A percentile compares a stretch with the other conserved stretches of the same genome.
These are phyloP conservation scores for Salix dunnii DNA, from an alignment of 345 rosid genomes.

Conservation along the genomic window DNA sequence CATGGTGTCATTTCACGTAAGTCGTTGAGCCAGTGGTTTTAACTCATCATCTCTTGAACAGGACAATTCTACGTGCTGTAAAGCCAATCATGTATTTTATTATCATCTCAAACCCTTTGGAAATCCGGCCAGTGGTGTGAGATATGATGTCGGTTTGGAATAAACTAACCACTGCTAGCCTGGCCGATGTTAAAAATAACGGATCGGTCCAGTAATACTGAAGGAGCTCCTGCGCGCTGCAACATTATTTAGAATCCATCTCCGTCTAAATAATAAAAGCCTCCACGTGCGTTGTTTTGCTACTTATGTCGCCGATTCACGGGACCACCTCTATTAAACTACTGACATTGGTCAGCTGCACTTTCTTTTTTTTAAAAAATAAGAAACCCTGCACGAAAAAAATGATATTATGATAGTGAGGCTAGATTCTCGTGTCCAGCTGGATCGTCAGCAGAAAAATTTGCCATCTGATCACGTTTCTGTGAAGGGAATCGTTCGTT, in stretches of 20 bases:
- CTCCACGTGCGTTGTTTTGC: neutral
- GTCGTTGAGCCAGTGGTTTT: too few relatives aligned
- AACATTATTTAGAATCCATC: too few relatives aligned
- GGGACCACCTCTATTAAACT: neutral
- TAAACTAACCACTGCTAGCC: too few relatives aligned
- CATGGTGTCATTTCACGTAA: neutral
- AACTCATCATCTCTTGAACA: neutral
- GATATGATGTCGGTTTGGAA: too few relatives aligned
- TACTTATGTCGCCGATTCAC: neutral
- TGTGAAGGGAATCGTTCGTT: too few relatives aligned
- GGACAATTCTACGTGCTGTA: neutral
- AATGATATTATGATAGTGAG: neutral
- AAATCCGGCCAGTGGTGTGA: too few relatives aligned
- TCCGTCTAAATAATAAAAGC: too few relatives aligned
- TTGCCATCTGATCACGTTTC: too few relatives aligned
- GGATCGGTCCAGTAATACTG: too few relatives aligned
- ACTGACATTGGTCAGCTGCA: neutral
- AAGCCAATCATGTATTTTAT: neutral
- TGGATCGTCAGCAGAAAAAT: too few relatives aligned
- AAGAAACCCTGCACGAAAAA: neutral
- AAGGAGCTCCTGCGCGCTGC: too few relatives aligned
- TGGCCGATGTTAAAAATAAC: too few relatives aligned
- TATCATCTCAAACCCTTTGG: neutral
- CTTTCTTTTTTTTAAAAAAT: neutral
- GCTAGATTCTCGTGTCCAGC: neutral